phyloP scores from a whole-genome alignment of 2,329 filamentous ascomycete species.

The Tympanopsis confertula region DNA sequence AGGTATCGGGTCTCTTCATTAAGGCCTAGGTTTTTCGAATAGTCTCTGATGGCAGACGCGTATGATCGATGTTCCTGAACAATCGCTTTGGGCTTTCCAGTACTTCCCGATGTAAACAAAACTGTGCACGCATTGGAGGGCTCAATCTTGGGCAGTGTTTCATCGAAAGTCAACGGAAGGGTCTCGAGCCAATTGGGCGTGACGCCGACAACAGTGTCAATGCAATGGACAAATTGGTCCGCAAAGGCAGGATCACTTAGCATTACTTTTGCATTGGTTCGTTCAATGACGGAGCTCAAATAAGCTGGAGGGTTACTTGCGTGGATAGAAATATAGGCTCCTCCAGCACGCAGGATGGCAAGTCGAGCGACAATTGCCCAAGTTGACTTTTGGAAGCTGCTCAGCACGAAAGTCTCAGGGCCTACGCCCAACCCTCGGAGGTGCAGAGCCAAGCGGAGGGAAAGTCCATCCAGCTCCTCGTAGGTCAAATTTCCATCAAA shows the following conservation, averaged over 20 bases:
- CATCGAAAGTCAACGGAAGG: neutral
- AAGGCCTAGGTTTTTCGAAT: slow-evolving; percentile 8
- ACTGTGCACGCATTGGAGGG: slow-evolving; percentile 9
- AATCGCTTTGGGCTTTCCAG: slow-evolving; percentile 13
- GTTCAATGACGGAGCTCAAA: neutral
- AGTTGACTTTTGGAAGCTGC: neutral
- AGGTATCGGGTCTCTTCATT: slow-evolving; percentile 9
- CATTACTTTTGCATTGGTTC: neutral
- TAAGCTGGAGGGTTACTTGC: neutral
- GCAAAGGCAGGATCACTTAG: neutral
- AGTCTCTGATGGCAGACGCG: slow-evolving; percentile 9
- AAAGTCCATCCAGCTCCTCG: neutral
- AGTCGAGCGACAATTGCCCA: neutral
- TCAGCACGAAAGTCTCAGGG: neutral
- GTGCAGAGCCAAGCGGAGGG: neutral
- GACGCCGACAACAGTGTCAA: neutral
- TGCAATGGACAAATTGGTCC: neutral
- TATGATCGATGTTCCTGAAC: slow-evolving; percentile 13
- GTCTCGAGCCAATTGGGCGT: neutral
- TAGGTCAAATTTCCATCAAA: neutral
- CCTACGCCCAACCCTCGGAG: neutral
- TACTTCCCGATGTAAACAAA: slow-evolving; percentile 14
- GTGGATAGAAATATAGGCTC: neutral
- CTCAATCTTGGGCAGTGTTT: neutral
- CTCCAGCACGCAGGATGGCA: neutral